Conservation (phyloP, 83 land plant species). For the Thuja plicata region DNA sequence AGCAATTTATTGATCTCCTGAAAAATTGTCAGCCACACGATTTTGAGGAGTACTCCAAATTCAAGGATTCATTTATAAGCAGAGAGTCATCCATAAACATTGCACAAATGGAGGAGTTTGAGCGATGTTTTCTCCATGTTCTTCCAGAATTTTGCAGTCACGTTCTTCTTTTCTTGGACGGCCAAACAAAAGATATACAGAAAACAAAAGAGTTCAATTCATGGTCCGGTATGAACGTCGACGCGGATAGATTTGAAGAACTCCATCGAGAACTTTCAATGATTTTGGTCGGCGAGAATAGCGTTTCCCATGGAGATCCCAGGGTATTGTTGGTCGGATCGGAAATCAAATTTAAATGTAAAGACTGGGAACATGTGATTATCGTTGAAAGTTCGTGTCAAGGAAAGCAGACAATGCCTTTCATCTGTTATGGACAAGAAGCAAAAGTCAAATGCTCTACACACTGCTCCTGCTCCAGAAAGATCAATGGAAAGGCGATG, state of each 20-base stretch:
- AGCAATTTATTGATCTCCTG: not conserved
- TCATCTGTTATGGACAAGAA: not conserved
- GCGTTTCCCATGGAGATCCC: not conserved
- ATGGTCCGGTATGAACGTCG: not conserved
- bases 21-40: not conserved
- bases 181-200: not conserved
- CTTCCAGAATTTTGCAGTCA: not conserved
- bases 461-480: not conserved
- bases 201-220: too few species aligned
- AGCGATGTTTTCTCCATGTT: not conserved
- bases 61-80: not conserved
- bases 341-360: not conserved
- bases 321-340: not conserved
- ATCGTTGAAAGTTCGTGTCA: not conserved
- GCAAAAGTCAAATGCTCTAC: not conserved
- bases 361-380: not conserved
- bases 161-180: not conserved
- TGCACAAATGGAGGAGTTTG: not conserved
- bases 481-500: not conserved
- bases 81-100: not conserved
- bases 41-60: not conserved
- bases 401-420: not conserved
- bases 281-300: not conserved
- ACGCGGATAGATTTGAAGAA: not conserved
- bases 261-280: not conserved